Evolutionary conservation across 306 rosid species (phyloP).

Genomic region (Malus orientalis): DNA sequence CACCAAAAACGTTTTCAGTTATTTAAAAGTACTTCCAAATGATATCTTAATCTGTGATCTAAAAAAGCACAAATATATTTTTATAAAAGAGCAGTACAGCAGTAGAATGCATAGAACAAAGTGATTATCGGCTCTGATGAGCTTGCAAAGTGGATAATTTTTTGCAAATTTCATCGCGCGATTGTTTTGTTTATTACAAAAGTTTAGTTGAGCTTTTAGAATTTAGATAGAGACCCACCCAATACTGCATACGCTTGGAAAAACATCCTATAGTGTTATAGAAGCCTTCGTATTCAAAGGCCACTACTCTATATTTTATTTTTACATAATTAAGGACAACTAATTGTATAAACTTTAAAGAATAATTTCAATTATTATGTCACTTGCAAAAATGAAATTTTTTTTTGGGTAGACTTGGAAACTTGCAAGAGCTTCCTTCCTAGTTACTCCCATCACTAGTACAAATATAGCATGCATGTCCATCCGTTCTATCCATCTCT

Average conservation of each 20-base stretch:
- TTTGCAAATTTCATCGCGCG: neutral
- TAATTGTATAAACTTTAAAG: neutral
- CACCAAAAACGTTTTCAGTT: too few species aligned
- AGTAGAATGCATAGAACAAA: neutral
- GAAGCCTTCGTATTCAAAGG: neutral
- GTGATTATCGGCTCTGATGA: neutral
- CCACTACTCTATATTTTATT: neutral
- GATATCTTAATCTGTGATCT: neutral
- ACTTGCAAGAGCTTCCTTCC: neutral
- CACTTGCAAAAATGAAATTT: neutral
- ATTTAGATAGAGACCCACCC: neutral
- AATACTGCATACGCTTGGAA: neutral
- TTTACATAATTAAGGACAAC: neutral
- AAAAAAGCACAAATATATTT: neutral
- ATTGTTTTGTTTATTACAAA: neutral
- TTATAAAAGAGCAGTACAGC: neutral
- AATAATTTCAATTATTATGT: neutral
- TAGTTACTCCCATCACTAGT: neutral
- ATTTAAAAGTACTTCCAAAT: too few species aligned
- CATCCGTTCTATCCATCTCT: neutral
- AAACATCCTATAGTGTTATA: neutral
- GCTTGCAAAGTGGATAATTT: conserved; percentile 2
- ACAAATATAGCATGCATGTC: conserved; percentile 17
- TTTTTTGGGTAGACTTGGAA: neutral
- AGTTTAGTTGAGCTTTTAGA: neutral